Percentiles rank a stretch among this genome's conserved stretches.
phyloP scores from a whole-genome alignment of 768 basidiomycete genomes.

The Boletus edulis region DNA sequence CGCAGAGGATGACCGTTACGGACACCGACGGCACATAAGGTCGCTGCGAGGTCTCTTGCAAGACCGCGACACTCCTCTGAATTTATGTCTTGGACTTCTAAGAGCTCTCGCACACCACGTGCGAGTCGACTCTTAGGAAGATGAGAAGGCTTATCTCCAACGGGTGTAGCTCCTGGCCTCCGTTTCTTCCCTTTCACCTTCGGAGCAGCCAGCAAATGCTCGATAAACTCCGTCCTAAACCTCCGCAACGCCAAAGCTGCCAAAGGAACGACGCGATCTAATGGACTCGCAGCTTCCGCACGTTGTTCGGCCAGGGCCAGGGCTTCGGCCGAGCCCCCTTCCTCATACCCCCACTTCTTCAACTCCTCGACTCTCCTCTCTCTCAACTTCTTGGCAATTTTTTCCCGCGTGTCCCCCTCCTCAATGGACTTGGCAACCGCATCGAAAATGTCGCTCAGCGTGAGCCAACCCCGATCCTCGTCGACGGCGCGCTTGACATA shows the following conservation, averaged over 20 bases:
- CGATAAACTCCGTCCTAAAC: conserved; percentile 71
- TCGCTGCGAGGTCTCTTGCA: conserved; percentile 48
- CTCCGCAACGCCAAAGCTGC: conserved; percentile 64
- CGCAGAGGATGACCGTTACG: conserved; percentile 65
- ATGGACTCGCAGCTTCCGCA: conserved; percentile 70
- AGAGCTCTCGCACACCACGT: conserved; percentile 61
- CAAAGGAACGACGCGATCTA: conserved; percentile 65
- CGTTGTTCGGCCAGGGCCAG: conserved; percentile 61
- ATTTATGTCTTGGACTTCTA: conserved; percentile 50
- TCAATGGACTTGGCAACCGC: conserved; percentile 52
- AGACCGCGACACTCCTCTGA: conserved; percentile 46
- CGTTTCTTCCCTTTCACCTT: conserved; percentile 52
- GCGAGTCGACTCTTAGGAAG: conserved; percentile 65
- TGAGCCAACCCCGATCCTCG: conserved; percentile 78
- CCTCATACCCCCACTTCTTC: conserved; percentile 67
- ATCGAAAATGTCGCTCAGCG: conserved; percentile 62
- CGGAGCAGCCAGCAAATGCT: conserved; percentile 66
- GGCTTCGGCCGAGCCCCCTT: conserved; percentile 46
- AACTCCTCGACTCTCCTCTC: conserved; percentile 63
- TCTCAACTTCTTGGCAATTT: conserved; percentile 54
- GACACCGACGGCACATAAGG: conserved; percentile 53
- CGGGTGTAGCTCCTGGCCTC: conserved; percentile 46
- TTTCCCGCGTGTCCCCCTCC: conserved; percentile 55
- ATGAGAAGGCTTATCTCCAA: conserved; percentile 33
- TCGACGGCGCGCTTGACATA: conserved; percentile 76